Percentiles rank a stretch among this genome's conserved stretches.
Conservation (phyloP, 495 filamentous ascomycete genomes). For the Hypoxylon lenormandii region DNA sequence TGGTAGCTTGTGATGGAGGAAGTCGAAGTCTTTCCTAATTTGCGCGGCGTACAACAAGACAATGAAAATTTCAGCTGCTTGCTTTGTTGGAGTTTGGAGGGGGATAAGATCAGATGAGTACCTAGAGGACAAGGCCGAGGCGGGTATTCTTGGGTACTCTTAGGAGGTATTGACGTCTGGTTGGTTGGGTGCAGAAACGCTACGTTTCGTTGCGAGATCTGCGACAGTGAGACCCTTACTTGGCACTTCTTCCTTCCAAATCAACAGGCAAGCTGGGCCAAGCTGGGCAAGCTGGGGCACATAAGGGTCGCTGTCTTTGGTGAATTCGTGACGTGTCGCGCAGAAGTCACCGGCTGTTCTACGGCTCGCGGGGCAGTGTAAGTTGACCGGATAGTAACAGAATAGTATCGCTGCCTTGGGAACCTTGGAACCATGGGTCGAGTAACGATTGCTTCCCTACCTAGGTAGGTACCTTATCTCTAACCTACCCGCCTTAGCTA, state of each 20-base stretch:
- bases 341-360: constrained; percentile 26
- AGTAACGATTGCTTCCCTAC: constrained; percentile 12
- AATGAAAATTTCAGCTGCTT: not conserved
- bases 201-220: constrained; percentile 41
- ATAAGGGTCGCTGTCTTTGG: constrained; percentile 17
- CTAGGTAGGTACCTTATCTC: constrained; percentile 12
- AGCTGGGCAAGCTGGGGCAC: constrained; percentile 19
- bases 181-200: constrained; percentile 23
- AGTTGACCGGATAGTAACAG: constrained; percentile 20
- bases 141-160: constrained; percentile 12
- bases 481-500: constrained; percentile 8
- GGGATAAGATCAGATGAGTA: constrained; percentile 22
- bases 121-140: constrained; percentile 2
- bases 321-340: constrained; percentile 44
- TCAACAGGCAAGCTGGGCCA: not conserved
- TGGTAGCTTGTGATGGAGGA: not conserved
- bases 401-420: constrained; percentile 18
- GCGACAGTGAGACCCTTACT: constrained; percentile 44
- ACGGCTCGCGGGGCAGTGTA: constrained; percentile 39
- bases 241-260: constrained; percentile 28
- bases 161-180: constrained; percentile 18
- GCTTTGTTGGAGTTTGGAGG: constrained; percentile 9
- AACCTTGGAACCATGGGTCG: not conserved
- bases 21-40: not conserved
- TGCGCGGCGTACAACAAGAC: not conserved